Base-by-base conservation (phyloP, 2,329 filamentous ascomycete species). In the Neonectria coccinea region DNA sequence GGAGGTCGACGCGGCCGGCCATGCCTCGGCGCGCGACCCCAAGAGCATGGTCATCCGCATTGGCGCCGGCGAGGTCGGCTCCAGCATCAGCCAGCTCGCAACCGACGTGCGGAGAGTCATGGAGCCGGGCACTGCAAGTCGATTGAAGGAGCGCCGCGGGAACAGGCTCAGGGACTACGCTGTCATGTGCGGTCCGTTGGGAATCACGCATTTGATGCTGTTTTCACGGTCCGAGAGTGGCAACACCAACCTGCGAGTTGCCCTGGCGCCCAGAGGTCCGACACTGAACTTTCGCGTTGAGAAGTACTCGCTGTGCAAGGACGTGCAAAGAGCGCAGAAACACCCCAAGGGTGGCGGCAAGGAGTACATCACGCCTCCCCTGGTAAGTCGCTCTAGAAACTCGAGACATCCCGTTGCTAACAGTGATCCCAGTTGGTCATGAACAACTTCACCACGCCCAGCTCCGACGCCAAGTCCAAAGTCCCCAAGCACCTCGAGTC, bases 31-130 rank as follows among this genome's bases (percentile, higher is more conserved):
- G 57, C 88, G 89, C 69, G 86, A 89, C 56, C 96, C 96, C 36
- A 97, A 97, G 85, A 97, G 92, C 78, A 97, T 99, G 95, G 95
- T 99, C 63, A 97, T 99, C 79, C 92, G 96, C 72, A 94, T 97
- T 74, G 96, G 96, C 73, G 95, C 94, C 73, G 92, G 94, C 74
- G 93, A 97, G 77, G 93, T 99, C 56, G 96, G 96, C 62, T 89
- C 93, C 64, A 97, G 92, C 78, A 88, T 99, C 73, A 95, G 91
- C 78, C 94, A 98, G 81, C 84, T 99, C 72, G 94, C 95, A 22
- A 90, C 92, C 72, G 96, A 99, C 82, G 92, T 98, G 64, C 90
- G 96, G 73, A 86, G 86, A 59, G 95, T 98, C 82, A 97, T 99
- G 94, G 94, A 98, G 80, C 96, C 96, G 1, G 92, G 94, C 58